phyloP scores from a whole-genome alignment of 805 yeast genomes.

The Yarrowia osloensis region DNA sequence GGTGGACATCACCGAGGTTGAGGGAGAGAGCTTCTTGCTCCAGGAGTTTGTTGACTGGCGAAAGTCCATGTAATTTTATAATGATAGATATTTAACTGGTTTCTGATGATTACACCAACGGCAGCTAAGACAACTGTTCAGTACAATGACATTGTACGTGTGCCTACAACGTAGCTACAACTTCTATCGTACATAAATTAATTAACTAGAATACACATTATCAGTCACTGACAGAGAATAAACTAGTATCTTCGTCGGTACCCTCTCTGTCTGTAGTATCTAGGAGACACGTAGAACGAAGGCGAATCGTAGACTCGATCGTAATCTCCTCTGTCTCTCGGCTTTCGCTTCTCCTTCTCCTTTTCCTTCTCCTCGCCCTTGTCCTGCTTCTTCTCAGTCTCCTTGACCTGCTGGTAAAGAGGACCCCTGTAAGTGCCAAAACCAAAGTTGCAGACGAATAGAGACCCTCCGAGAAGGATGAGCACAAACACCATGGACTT shows the following conservation, averaged over 20 bases:
- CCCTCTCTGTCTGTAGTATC: slow-evolving; percentile 20
- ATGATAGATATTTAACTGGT: neutral
- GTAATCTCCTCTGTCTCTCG: neutral
- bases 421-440: slow-evolving; percentile 34
- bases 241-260: neutral
- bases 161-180: too few species aligned
- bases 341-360: neutral
- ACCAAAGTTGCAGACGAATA: slow-evolving; percentile 40
- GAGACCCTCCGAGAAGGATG: slow-evolving; percentile 39
- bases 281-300: slow-evolving; percentile 14
- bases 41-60: slow-evolving; percentile 60
- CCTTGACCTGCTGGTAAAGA: slow-evolving; percentile 30
- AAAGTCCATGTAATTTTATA: slow-evolving; percentile 29
- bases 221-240: too few species aligned
- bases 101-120: too few species aligned
- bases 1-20: slow-evolving; percentile 38
- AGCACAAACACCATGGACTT: slow-evolving; percentile 54
- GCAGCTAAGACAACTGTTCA: too few species aligned
- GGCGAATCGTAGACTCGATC: slow-evolving; percentile 1
- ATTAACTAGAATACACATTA: slow-evolving; percentile 10
- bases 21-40: slow-evolving; percentile 50
- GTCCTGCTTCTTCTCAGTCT: slow-evolving; percentile 4
- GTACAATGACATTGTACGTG: too few species aligned
- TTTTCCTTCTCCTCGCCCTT: neutral
- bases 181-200: slow-evolving; percentile 2